Evolutionary conservation across 345 rosid genomes (phyloP).

Genomic region (Iberis pinnata): DNA sequence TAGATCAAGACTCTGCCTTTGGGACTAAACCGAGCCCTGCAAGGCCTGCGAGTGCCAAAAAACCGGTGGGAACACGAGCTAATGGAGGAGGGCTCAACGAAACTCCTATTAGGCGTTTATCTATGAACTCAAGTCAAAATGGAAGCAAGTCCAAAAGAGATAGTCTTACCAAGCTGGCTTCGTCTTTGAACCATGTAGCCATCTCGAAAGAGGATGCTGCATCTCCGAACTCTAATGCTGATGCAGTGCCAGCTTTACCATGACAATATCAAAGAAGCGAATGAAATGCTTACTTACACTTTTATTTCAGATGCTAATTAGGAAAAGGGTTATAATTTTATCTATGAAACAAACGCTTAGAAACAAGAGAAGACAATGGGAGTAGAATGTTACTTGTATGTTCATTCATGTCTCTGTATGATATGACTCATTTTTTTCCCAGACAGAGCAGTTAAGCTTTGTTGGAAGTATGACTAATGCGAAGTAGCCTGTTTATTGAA

Average conservation of each 20-base stretch:
- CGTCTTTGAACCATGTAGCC: conserved; percentile 61
- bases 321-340: conserved; percentile 9
- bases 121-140: conserved; percentile 55
- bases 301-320: conserved; percentile 15
- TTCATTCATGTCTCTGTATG: conserved; percentile 17
- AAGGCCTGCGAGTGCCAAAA: conserved; percentile 55
- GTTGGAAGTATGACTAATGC: conserved; percentile 8
- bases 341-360: conserved; percentile 2
- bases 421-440: background rate
- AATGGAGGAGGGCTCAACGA: conserved; percentile 76
- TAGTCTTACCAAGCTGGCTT: conserved; percentile 41
- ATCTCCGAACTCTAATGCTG: conserved; percentile 54
- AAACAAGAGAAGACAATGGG: conserved; percentile 9
- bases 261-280: conserved; percentile 37
- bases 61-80: conserved; percentile 60
- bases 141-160: conserved; percentile 74
- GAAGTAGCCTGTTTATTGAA: conserved; percentile 15
- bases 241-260: conserved; percentile 55
- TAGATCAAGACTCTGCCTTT: conserved; percentile 64
- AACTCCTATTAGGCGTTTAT: conserved; percentile 70
- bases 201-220: conserved; percentile 60
- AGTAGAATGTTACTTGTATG: conserved; percentile 17
- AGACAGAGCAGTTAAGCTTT: too few species aligned
- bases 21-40: conserved; percentile 83
- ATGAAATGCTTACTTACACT: conserved; percentile 16